phyloP scores from a whole-genome alignment of 306 rosid species.

The Cucurbita moschata region DNA sequence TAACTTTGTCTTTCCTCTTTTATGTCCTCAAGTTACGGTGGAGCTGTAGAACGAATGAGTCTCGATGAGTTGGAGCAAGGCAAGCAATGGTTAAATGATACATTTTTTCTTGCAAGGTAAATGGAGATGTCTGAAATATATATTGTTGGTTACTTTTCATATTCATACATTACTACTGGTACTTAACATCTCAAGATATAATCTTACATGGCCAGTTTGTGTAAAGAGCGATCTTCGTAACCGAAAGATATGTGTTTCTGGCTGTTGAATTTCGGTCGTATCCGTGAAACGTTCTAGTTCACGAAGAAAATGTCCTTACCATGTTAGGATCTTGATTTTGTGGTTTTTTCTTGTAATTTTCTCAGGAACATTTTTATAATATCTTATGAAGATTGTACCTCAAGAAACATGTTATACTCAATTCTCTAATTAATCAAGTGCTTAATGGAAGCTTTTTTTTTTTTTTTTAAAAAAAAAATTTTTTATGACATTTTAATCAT shows the following conservation, averaged over 20 bases:
- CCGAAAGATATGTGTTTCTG: not conserved
- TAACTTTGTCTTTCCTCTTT: constrained; percentile 8
- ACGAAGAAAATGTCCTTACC: not conserved
- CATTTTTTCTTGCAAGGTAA: constrained; percentile 75
- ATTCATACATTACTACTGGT: not conserved
- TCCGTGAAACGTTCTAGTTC: not conserved
- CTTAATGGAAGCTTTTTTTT: not conserved
- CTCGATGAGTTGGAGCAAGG: constrained; percentile 59
- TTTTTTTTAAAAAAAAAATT: not conserved
- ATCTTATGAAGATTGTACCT: not conserved
- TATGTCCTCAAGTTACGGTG: constrained; percentile 42
- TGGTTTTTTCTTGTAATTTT: not conserved
- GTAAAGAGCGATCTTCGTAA: not conserved
- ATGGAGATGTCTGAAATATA: constrained; percentile 5
- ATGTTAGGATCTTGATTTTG: not conserved
- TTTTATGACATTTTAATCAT: not conserved
- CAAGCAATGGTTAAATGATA: constrained; percentile 62
- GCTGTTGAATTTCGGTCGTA: not conserved
- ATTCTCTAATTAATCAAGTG: not conserved
- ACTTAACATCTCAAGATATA: not conserved
- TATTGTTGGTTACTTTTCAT: not conserved
- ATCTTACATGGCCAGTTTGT: not conserved
- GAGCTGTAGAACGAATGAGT: constrained; percentile 47
- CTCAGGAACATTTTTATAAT: not conserved
- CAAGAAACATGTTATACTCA: not conserved